Percentiles rank a stretch among this genome's conserved stretches.
These are phyloP conservation scores for Coemansia sp. DNA, from an alignment of 192 early-diverging fungal species.

Conservation along the genomic window DNA sequence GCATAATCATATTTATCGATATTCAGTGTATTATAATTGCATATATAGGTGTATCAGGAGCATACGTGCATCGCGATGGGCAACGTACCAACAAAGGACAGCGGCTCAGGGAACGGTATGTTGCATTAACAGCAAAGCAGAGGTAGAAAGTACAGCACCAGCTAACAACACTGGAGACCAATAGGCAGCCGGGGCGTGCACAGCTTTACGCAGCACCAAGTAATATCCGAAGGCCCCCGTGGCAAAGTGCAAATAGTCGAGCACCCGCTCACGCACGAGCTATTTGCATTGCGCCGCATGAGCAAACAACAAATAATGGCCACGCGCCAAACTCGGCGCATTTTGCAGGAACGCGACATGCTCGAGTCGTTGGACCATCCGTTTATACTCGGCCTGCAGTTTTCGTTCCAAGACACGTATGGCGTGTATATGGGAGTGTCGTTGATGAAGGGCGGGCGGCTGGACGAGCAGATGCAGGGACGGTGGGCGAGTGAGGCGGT, in stretches of 20 bases:
- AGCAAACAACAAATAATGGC: constrained; percentile 84
- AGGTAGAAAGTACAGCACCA: background rate
- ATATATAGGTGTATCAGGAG: background rate
- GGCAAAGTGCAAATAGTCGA: constrained; percentile 88
- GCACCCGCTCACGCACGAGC: constrained; percentile 69
- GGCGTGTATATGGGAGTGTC: constrained; percentile 87
- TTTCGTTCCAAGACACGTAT: constrained; percentile 92
- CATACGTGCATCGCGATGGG: background rate
- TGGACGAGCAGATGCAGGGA: constrained; percentile 64
- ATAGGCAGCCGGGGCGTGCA: constrained; percentile 50
- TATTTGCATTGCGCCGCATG: constrained; percentile 92
- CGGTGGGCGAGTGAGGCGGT: constrained; percentile 64
- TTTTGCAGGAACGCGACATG: constrained; percentile 80
- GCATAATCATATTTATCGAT: too few relatives aligned
- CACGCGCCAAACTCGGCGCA: constrained; percentile 66
- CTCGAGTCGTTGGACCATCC: constrained; percentile 80
- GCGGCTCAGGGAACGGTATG: background rate
- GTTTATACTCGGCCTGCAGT: constrained; percentile 79
- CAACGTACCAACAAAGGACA: constrained; percentile 3
- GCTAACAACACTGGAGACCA: too few relatives aligned
- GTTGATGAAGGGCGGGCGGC: constrained; percentile 86
- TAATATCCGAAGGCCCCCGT: constrained; percentile 85
- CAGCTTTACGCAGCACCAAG: constrained; percentile 82
- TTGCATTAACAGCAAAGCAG: background rate
- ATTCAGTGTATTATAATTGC: background rate